A percentile compares a stretch with the other conserved stretches of the same genome.
phyloP scores from a whole-genome alignment of 768 basidiomycete genomes.

The Sporobolomyces pararoseus region DNA sequence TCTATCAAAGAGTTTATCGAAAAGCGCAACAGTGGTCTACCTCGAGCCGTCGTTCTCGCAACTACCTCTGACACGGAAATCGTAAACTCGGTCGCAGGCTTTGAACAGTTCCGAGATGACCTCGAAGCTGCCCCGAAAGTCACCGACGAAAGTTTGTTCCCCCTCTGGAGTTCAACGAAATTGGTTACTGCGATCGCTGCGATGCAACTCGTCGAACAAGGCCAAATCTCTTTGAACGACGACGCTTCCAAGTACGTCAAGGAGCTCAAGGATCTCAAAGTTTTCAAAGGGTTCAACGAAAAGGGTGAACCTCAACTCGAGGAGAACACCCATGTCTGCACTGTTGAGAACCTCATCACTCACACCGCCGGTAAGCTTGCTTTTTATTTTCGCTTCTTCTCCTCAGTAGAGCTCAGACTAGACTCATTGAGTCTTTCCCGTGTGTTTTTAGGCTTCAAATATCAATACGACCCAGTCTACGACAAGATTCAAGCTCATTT shows the following conservation, averaged over 20 bases:
- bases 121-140: neutral
- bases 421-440: neutral
- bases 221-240: conserved; percentile 43
- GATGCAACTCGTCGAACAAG: conserved; percentile 47
- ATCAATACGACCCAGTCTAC: neutral
- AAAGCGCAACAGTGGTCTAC: conserved; percentile 11
- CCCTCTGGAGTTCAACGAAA: conserved; percentile 47
- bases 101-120: neutral
- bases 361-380: conserved; percentile 46
- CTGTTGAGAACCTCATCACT: conserved; percentile 46
- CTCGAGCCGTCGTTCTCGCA: conserved; percentile 21
- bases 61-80: neutral
- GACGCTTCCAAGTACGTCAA: conserved; percentile 40
- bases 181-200: conserved; percentile 46
- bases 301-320: conserved; percentile 34
- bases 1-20: conserved; percentile 9
- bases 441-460: conserved; percentile 12
- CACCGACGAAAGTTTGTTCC: conserved; percentile 3
- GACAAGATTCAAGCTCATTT: neutral
- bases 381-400: neutral
- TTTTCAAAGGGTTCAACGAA: conserved; percentile 43
- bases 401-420: neutral
- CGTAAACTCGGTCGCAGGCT: conserved; percentile 8
- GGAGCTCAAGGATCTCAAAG: conserved; percentile 41
- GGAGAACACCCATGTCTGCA: conserved; percentile 43